Evolutionary conservation across 805 yeast species (phyloP).

Genomic region (Starmerella bombicola): DNA sequence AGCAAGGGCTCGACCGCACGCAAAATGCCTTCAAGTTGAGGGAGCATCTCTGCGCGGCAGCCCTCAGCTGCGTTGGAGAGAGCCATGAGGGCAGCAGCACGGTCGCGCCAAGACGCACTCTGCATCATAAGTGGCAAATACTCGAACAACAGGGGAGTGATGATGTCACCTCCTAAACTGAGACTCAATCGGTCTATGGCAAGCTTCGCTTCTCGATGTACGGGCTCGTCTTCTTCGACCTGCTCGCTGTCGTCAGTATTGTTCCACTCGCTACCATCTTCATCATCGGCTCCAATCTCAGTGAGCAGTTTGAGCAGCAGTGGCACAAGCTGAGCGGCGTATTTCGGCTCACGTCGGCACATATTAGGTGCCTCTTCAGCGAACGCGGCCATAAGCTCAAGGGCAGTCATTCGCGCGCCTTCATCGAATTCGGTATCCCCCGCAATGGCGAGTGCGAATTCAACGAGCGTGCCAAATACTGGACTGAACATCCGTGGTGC

Average conservation of each 20-base stretch:
- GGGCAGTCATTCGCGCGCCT: conserved; percentile 66
- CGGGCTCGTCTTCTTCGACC: conserved; percentile 70
- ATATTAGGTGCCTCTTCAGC: conserved; percentile 88
- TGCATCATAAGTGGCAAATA: conserved; percentile 71
- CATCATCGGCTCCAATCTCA: conserved; percentile 81
- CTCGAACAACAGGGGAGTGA: conserved; percentile 79
- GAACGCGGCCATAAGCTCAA: conserved; percentile 81
- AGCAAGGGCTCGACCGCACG: conserved; percentile 79
- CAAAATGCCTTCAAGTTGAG: conserved; percentile 67
- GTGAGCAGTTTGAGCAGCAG: conserved; percentile 75
- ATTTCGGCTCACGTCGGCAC: conserved; percentile 72
- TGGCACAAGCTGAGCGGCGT: conserved; percentile 58
- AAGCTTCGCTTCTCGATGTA: conserved; percentile 85
- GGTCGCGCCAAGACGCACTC: conserved; percentile 77
- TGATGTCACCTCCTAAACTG: conserved; percentile 65
- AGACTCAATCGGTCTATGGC: conserved; percentile 85
- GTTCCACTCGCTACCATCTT: conserved; percentile 80
- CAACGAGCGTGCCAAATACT: conserved; percentile 78
- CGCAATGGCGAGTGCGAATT: conserved; percentile 72
- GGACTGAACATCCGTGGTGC: conserved; percentile 92
- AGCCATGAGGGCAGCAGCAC: conserved; percentile 96
- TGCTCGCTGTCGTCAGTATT: conserved; percentile 65
- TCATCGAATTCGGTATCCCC: conserved; percentile 72
- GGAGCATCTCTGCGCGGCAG: conserved; percentile 73
- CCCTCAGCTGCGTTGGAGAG: conserved; percentile 96